Evolutionary conservation across 345 rosid species (phyloP).

Genomic region (Acer saccharum): DNA sequence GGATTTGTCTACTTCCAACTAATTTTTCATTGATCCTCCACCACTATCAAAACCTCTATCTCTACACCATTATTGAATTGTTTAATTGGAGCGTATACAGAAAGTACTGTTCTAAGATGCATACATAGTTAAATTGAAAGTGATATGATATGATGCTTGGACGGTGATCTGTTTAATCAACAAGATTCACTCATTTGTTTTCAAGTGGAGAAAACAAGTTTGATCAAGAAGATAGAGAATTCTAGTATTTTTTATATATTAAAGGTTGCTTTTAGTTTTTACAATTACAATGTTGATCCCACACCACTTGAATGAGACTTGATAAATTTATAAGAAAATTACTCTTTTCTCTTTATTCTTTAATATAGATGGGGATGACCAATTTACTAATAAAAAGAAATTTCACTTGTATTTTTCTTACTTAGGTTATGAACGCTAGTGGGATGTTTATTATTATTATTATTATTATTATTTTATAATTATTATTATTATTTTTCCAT

Average conservation of each 20-base stretch:
- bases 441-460: too few species aligned
- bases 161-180: not conserved
- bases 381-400: too few species aligned
- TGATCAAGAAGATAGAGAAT: not conserved
- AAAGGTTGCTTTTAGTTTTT: not conserved
- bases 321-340: not conserved
- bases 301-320: not conserved
- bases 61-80: slow-evolving; percentile 1
- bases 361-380: not conserved
- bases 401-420: too few species aligned
- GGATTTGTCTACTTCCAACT: slow-evolving; percentile 1
- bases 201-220: not conserved
- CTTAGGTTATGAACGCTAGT: too few species aligned
- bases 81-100: not conserved
- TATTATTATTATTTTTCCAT: too few species aligned
- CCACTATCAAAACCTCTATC: not conserved
- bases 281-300: not conserved
- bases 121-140: not conserved
- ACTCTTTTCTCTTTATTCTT: not conserved
- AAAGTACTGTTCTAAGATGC: not conserved
- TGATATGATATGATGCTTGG: slow-evolving; percentile 8
- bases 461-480: too few species aligned
- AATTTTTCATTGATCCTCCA: too few species aligned
- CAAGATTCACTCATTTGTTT: not conserved
- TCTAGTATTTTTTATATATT: not conserved